A percentile compares a stretch with the other conserved stretches of the same genome.
phyloP scores from a whole-genome alignment of 345 rosid genomes.

The Diplotaxis tenuifolia region DNA sequence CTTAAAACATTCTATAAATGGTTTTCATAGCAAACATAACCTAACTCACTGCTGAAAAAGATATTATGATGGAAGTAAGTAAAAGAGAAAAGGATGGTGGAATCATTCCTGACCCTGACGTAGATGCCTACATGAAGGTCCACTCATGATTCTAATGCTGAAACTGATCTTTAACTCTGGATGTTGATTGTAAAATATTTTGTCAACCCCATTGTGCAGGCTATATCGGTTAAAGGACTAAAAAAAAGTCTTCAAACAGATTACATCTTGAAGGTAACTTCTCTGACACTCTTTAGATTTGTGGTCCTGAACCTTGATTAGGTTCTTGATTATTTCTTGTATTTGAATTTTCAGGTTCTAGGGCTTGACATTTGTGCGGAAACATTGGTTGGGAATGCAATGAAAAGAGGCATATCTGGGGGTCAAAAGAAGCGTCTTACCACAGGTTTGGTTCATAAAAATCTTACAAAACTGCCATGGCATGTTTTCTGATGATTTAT shows the following conservation, averaged over 20 bases:
- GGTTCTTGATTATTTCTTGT: neutral
- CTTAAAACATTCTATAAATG: neutral
- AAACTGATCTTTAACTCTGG: neutral
- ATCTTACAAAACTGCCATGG: neutral
- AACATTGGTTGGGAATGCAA: constrained; percentile 65
- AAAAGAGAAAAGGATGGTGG: constrained; percentile 77
- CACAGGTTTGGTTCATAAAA: constrained; percentile 27
- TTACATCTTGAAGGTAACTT: constrained; percentile 63
- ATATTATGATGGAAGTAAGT: constrained; percentile 60
- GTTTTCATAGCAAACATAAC: neutral
- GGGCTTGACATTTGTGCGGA: constrained; percentile 76
- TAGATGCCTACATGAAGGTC: constrained; percentile 84
- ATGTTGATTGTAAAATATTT: neutral
- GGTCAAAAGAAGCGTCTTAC: constrained; percentile 84
- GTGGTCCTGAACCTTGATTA: neutral
- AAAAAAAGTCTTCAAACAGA: constrained; percentile 66
- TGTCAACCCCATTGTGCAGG: constrained; percentile 40
- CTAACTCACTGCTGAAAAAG: constrained; percentile 37
- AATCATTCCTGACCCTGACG: constrained; percentile 81
- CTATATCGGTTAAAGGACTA: constrained; percentile 64
- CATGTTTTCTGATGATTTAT: neutral
- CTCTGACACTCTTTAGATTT: neutral
- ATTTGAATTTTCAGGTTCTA: constrained; percentile 48
- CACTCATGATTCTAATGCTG: neutral
- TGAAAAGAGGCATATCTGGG: constrained; percentile 85